These are phyloP conservation scores for Penicillium roqueforti DNA, from an alignment of 495 filamentous ascomycete genomes.

Conservation along the genomic window DNA sequence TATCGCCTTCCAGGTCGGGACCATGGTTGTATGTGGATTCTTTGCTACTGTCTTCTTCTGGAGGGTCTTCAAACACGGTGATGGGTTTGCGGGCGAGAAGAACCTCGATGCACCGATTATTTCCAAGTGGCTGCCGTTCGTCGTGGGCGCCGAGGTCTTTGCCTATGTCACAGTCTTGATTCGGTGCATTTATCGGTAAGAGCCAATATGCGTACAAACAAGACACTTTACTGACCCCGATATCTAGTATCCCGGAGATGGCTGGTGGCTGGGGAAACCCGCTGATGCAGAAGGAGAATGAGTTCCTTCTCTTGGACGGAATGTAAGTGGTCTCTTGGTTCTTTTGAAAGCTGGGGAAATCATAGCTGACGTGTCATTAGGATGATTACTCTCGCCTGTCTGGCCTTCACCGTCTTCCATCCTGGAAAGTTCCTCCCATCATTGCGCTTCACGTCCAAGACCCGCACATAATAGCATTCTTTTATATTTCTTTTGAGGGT, in stretches of 20 bases:
- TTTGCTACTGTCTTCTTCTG: slow-evolving; percentile 49
- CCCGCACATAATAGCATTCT: slow-evolving; percentile 7
- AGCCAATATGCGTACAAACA: neutral
- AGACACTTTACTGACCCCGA: neutral
- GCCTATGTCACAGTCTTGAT: slow-evolving; percentile 60
- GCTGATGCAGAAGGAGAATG: slow-evolving; percentile 60
- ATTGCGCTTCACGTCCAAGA: slow-evolving; percentile 35
- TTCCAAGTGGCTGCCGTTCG: slow-evolving; percentile 43
- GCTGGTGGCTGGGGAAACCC: slow-evolving; percentile 61
- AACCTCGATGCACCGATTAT: slow-evolving; percentile 20
- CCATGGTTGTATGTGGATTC: slow-evolving; percentile 54
- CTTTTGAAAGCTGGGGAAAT: neutral
- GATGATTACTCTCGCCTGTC: slow-evolving; percentile 47
- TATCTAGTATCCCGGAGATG: slow-evolving; percentile 55
- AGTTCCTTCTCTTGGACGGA: slow-evolving; percentile 58
- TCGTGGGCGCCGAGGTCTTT: slow-evolving; percentile 47
- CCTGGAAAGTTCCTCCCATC: slow-evolving; percentile 47
- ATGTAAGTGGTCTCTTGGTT: slow-evolving; percentile 32
- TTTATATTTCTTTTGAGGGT: neutral
- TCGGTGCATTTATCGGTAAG: slow-evolving; percentile 63
- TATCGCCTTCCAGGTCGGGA: slow-evolving; percentile 65
- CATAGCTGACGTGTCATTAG: slow-evolving; percentile 14
- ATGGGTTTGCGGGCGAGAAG: slow-evolving; percentile 30
- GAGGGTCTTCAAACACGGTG: slow-evolving; percentile 36
- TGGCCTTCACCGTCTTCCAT: slow-evolving; percentile 46